phyloP scores from a whole-genome alignment of 1,284 basidiomycete species.

The Tetrapyrgos nigripes region DNA sequence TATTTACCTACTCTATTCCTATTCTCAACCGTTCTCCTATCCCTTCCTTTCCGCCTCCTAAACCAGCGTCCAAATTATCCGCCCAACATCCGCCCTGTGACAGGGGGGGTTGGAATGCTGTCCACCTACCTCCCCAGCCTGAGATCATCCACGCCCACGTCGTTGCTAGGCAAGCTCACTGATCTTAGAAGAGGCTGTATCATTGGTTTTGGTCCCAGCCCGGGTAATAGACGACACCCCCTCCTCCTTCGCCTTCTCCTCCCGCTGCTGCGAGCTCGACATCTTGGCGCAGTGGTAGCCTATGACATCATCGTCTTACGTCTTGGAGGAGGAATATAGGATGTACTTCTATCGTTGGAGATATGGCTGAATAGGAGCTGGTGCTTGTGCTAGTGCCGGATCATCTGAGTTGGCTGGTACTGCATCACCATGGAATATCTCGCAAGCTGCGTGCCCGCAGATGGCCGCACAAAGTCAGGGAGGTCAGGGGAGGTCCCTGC shows the following conservation, averaged over 20 bases:
- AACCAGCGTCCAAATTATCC: conserved; percentile 81
- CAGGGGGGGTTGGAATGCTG: conserved; percentile 71
- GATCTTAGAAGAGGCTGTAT: conserved; percentile 49
- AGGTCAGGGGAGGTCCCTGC: background rate
- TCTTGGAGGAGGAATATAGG: conserved; percentile 1
- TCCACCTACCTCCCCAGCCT: conserved; percentile 46
- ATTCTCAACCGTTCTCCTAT: background rate
- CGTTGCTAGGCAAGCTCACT: conserved; percentile 60
- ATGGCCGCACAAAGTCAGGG: background rate
- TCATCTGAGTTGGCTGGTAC: too few relatives aligned
- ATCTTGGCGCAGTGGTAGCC: conserved; percentile 14
- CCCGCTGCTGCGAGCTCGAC: conserved; percentile 4
- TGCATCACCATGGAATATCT: background rate
- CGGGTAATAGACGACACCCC: too few relatives aligned
- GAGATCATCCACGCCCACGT: conserved; percentile 27
- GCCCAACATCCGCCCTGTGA: conserved; percentile 81
- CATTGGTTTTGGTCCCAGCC: too few relatives aligned
- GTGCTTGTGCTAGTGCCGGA: background rate
- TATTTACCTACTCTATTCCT: too few relatives aligned
- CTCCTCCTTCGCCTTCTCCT: conserved; percentile 20
- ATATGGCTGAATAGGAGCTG: background rate
- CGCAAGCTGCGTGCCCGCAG: background rate
- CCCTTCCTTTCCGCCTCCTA: background rate
- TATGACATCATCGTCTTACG: conserved; percentile 10
- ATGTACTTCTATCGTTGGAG: conserved; percentile 13